Percentiles rank a stretch among this genome's conserved stretches.
Conservation (phyloP, 1,284 basidiomycete genomes). For the Afroboletus lepidellus region DNA sequence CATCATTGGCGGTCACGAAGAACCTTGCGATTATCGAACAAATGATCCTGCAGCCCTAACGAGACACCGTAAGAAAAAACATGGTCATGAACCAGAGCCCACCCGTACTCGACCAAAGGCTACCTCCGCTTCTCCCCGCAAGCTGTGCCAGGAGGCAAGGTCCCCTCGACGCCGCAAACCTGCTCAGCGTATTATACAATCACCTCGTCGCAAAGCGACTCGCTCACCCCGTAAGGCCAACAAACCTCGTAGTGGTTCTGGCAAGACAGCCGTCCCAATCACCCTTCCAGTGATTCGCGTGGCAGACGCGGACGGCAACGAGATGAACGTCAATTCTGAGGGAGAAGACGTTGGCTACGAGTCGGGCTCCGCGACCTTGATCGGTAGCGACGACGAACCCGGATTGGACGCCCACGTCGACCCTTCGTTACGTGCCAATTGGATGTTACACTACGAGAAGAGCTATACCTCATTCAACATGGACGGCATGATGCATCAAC, state of each 20-base stretch:
- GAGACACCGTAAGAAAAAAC: conserved; percentile 28
- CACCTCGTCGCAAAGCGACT: not conserved
- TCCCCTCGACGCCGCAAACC: not conserved
- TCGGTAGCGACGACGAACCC: not conserved
- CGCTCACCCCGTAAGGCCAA: not conserved
- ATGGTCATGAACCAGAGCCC: conserved; percentile 19
- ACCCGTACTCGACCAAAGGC: conserved; percentile 8
- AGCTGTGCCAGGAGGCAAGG: not conserved
- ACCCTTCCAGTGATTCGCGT: not conserved
- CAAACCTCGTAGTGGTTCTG: too few species aligned
- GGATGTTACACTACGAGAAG: not conserved
- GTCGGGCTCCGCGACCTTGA: not conserved
- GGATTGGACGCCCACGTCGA: not conserved
- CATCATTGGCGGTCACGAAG: not conserved
- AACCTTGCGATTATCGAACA: conserved; percentile 22
- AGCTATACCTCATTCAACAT: not conserved
- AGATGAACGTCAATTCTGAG: not conserved
- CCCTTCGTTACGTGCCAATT: not conserved
- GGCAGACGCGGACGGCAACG: not conserved
- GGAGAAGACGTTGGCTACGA: not conserved
- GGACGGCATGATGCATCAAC: not conserved
- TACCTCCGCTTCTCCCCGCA: not conserved
- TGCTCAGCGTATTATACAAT: not conserved
- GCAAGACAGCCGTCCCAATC: not conserved
- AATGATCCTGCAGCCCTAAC: conserved; percentile 31